These are phyloP conservation scores for Ensete ventricosum DNA, from an alignment of 176 grass and related monocot genomes.

Conservation along the genomic window DNA sequence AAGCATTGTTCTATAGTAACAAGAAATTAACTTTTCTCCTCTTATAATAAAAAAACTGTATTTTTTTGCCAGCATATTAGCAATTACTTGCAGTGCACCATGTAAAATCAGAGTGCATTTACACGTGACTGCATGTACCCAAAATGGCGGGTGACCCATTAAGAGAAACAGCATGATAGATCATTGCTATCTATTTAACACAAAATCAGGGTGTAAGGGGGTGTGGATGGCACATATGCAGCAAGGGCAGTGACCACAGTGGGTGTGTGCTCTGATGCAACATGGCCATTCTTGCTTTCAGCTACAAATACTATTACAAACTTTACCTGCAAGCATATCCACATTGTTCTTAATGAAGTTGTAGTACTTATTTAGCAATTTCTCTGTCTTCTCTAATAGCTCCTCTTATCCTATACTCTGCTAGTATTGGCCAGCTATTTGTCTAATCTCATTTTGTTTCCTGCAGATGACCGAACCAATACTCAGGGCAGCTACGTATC, in stretches of 20 bases:
- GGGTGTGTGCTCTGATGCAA: background rate
- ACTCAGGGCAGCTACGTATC: constrained; percentile 84
- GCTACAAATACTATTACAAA: background rate
- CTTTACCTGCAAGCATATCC: background rate
- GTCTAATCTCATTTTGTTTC: constrained; percentile 14
- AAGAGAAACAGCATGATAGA: too few species aligned
- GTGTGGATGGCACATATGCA: too few species aligned
- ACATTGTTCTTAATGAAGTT: background rate
- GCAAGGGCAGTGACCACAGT: too few species aligned
- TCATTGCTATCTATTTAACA: too few species aligned
- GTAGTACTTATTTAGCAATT: background rate
- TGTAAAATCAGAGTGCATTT: too few species aligned
- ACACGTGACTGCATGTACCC: too few species aligned
- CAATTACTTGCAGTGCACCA: too few species aligned
- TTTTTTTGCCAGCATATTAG: too few species aligned
- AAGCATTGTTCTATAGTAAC: background rate
- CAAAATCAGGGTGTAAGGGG: too few species aligned
- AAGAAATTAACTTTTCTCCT: background rate
- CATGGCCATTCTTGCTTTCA: background rate
- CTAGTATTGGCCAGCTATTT: constrained; percentile 3
- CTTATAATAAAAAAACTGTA: too few species aligned
- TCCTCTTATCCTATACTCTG: constrained; percentile 7
- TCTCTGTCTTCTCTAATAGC: background rate
- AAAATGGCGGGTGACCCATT: too few species aligned
- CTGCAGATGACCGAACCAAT: constrained; percentile 81